phyloP scores from a whole-genome alignment of 2,329 filamentous ascomycete species.

The Cercospora janseana region DNA sequence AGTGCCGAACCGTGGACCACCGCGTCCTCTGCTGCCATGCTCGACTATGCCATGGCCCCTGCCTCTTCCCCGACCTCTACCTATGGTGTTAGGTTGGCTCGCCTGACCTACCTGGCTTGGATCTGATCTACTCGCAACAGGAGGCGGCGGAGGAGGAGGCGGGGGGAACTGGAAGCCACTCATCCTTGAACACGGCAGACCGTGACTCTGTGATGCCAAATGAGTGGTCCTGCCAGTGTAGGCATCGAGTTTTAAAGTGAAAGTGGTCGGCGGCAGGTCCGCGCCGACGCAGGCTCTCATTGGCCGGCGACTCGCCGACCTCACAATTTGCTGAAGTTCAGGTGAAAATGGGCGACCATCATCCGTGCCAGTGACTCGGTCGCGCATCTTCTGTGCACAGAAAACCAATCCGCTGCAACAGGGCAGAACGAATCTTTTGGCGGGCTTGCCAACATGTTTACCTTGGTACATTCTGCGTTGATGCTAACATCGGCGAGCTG shows the following conservation, averaged over 20 bases:
- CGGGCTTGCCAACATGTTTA: not conserved
- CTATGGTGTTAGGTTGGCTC: constrained; percentile 29
- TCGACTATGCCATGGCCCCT: constrained; percentile 3
- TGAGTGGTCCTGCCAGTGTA: not conserved
- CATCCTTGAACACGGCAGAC: constrained; percentile 14
- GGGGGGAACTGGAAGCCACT: constrained; percentile 48
- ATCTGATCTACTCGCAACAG: constrained; percentile 9
- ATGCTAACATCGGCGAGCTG: not conserved
- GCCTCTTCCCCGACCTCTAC: constrained; percentile 26
- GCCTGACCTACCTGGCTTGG: constrained; percentile 21
- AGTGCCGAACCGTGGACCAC: too few relatives aligned
- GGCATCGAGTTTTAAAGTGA: not conserved
- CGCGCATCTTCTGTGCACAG: too few relatives aligned
- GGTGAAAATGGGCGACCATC: not conserved
- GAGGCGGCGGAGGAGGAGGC: constrained; percentile 44
- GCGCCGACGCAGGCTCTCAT: too few relatives aligned
- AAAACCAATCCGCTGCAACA: too few relatives aligned
- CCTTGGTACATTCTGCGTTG: not conserved
- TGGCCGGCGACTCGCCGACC: too few relatives aligned
- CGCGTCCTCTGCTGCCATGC: not conserved
- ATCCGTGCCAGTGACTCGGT: too few relatives aligned
- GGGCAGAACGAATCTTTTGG: too few relatives aligned
- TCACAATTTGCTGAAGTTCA: too few relatives aligned
- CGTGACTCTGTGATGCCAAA: not conserved
- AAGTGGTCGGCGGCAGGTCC: not conserved